phyloP scores from a whole-genome alignment of 148 eudicot species.

The Rhododendron griersonianum region DNA sequence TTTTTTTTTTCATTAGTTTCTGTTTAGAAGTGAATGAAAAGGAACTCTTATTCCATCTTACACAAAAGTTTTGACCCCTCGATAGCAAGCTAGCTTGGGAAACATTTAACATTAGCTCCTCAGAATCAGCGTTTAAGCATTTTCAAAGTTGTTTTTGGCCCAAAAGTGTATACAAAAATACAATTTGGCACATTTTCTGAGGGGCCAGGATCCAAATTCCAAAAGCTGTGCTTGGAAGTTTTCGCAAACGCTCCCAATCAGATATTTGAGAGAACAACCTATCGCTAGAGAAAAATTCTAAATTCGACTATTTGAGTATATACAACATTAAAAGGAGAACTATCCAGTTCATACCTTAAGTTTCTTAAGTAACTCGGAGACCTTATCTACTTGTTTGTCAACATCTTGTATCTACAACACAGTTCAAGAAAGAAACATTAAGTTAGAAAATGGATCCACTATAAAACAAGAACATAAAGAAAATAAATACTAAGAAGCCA shows the following conservation, averaged over 20 bases:
- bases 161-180: not conserved
- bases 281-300: not conserved
- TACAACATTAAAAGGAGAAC: slow-evolving; percentile 3
- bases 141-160: not conserved
- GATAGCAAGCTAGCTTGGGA: not conserved
- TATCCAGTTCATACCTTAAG: slow-evolving; percentile 37
- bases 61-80: not conserved
- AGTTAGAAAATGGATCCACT: not conserved
- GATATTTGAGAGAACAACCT: not conserved
- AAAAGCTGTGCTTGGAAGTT: not conserved
- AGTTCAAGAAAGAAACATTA: not conserved
- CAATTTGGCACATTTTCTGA: not conserved
- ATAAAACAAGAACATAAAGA: not conserved
- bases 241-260: not conserved
- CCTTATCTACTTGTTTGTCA: slow-evolving; percentile 47
- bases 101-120: not conserved
- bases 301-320: not conserved
- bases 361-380: slow-evolving; percentile 32
- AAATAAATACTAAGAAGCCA: not conserved
- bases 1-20: not conserved
- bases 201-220: not conserved
- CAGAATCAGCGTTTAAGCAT: not conserved
- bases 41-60: not conserved
- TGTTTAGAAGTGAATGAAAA: not conserved
- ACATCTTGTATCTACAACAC: slow-evolving; percentile 42